Evolutionary conservation across 2,329 filamentous ascomycete species (phyloP).

Genomic region (Xylariaceae sp.): DNA sequence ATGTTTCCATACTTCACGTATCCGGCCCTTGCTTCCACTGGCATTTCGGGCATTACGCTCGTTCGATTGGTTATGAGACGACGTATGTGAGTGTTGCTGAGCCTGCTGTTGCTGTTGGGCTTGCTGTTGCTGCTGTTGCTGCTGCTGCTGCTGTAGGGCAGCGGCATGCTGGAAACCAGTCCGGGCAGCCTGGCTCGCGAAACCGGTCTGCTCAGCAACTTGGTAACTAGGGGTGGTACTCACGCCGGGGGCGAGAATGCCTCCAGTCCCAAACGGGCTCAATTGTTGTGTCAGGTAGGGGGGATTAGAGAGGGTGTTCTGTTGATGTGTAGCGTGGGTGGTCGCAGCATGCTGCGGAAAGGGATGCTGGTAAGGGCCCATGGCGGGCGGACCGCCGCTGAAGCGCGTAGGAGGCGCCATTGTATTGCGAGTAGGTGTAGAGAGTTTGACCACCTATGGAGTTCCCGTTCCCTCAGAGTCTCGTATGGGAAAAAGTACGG

Average conservation of each 20-base stretch:
- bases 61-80: slow-evolving; percentile 30
- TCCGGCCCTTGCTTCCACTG: slow-evolving; percentile 64
- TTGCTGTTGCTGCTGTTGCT: slow-evolving; percentile 29
- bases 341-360: slow-evolving; percentile 53
- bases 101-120: slow-evolving; percentile 41
- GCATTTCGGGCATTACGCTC: slow-evolving; percentile 35
- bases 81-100: slow-evolving; percentile 47
- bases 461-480: slow-evolving; percentile 19
- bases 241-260: slow-evolving; percentile 51
- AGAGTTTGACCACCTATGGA: slow-evolving; percentile 10
- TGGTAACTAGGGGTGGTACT: slow-evolving; percentile 44
- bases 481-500: slow-evolving; percentile 9
- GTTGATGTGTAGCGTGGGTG: slow-evolving; percentile 43
- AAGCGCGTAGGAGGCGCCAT: slow-evolving; percentile 42
- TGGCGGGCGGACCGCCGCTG: slow-evolving; percentile 41
- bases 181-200: slow-evolving; percentile 81
- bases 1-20: slow-evolving; percentile 93
- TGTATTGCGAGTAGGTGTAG: slow-evolving; percentile 14
- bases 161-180: slow-evolving; percentile 78
- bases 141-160: slow-evolving; percentile 49
- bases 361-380: slow-evolving; percentile 46
- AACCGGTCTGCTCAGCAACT: slow-evolving; percentile 61
- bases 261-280: slow-evolving; percentile 60
- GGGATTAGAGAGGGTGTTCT: slow-evolving; percentile 59
- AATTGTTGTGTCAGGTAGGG: slow-evolving; percentile 66